Conservation (phyloP, 495 filamentous ascomycete species). For the Cenococcum geophilum region DNA sequence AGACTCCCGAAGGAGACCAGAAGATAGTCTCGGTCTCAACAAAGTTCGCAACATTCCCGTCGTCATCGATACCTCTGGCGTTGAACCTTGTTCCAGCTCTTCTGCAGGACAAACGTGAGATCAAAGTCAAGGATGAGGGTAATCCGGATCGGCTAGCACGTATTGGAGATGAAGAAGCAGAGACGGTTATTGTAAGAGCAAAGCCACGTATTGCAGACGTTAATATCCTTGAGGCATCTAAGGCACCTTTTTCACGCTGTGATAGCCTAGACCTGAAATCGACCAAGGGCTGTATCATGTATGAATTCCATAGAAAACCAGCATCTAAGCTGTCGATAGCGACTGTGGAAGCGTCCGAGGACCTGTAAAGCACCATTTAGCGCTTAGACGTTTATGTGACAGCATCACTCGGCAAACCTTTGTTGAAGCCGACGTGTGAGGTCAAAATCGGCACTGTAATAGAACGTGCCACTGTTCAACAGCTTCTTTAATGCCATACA, state of each 20-base stretch:
- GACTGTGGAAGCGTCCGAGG: conserved; percentile 35
- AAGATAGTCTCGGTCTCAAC: conserved; percentile 65
- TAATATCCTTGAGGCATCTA: conserved; percentile 80
- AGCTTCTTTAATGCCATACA: conserved; percentile 86
- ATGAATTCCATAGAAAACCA: conserved; percentile 93
- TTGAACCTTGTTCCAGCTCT: conserved; percentile 96
- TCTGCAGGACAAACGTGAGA: conserved; percentile 84
- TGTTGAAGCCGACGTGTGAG: conserved; percentile 90
- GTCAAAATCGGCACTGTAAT: conserved; percentile 96
- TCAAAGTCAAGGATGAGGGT: conserved; percentile 76
- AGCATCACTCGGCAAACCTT: conserved; percentile 50
- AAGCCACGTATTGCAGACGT: conserved; percentile 94
- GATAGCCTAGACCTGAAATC: conserved; percentile 77
- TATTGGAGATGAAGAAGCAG: conserved; percentile 54
- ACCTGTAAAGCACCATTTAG: conserved; percentile 15
- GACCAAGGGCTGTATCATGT: conserved; percentile 91
- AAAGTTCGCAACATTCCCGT: conserved; percentile 93
- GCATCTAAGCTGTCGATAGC: conserved; percentile 59
- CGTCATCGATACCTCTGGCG: conserved; percentile 91
- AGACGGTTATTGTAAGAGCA: conserved; percentile 74
- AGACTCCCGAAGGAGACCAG: conserved; percentile 66
- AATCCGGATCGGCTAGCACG: conserved; percentile 53
- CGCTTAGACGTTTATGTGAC: neutral
- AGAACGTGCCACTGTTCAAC: conserved; percentile 90
- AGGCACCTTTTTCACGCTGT: conserved; percentile 58